Evolutionary conservation across 176 grass and related monocot species (phyloP).

Genomic region (Ensete glaucum): DNA sequence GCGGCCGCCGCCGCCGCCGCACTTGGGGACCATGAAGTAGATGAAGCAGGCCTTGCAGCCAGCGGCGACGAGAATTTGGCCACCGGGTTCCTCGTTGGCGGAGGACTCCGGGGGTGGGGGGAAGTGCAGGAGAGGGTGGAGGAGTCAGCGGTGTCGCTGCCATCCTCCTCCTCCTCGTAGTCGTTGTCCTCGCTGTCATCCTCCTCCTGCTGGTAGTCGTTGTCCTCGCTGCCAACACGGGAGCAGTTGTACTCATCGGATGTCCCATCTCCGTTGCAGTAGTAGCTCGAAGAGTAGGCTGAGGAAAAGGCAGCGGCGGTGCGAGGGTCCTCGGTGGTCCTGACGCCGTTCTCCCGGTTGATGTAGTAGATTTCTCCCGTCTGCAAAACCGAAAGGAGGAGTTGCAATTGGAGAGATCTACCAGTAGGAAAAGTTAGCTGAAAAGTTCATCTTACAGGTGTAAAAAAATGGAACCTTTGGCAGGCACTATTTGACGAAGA

Average conservation of each 20-base stretch:
- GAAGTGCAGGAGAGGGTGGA: conserved; percentile 3
- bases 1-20: conserved; percentile 3
- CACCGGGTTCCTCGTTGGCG: neutral
- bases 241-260: conserved; percentile 9
- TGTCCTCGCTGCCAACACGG: neutral
- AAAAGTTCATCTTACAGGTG: neutral
- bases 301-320: conserved; percentile 4
- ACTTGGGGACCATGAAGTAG: conserved; percentile 24
- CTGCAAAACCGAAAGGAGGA: conserved; percentile 26
- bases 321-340: conserved; percentile 58
- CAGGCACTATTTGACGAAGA: neutral
- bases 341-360: conserved; percentile 81
- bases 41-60: conserved; percentile 22
- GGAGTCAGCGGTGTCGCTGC: conserved; percentile 3
- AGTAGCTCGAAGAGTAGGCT: conserved; percentile 33
- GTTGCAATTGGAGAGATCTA: neutral
- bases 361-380: conserved; percentile 91
- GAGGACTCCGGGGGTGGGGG: neutral
- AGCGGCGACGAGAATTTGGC: conserved; percentile 13
- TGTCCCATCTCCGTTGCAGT: conserved; percentile 5
- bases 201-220: no score
- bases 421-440: neutral
- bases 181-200: neutral
- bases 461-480: neutral
- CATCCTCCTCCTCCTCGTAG: neutral